Evolutionary conservation across 225 moss, liverwort and hornwort genomes (phyloP).

Genomic region (Physcomitrellopsis africana): DNA sequence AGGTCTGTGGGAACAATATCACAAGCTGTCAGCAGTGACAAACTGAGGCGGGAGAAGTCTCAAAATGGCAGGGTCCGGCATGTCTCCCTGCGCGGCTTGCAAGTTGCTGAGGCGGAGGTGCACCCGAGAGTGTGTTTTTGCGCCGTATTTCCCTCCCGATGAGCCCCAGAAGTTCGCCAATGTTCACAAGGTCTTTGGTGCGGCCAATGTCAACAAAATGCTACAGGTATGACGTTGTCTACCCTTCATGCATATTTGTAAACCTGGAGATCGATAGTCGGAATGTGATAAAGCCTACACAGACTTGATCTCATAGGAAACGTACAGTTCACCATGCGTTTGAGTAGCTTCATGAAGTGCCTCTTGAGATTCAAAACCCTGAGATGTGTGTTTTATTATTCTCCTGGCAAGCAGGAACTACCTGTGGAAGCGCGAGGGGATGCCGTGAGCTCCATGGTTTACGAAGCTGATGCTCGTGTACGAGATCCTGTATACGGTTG

Average conservation of each 20-base stretch:
- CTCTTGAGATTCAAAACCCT: not conserved
- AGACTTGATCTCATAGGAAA: too few relatives aligned
- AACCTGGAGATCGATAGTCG: too few relatives aligned
- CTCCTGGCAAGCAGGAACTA: conserved; percentile 44
- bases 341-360: not conserved
- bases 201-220: conserved; percentile 68
- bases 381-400: not conserved
- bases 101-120: conserved; percentile 64
- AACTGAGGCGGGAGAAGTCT: not conserved
- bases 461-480: conserved; percentile 60
- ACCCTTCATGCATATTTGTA: too few relatives aligned
- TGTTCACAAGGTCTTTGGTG: conserved; percentile 70
- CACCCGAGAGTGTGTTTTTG: conserved; percentile 60
- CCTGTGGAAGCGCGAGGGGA: conserved; percentile 61
- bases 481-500: conserved; percentile 74
- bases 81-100: conserved; percentile 68
- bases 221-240: conserved; percentile 37
- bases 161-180: conserved; percentile 38
- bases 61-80: conserved; percentile 31
- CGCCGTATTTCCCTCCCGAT: too few relatives aligned
- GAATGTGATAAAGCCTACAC: too few relatives aligned
- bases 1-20: not conserved
- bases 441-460: conserved; percentile 36
- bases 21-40: not conserved
- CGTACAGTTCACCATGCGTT: too few relatives aligned